Evolutionary conservation across 805 yeast species (phyloP).

Genomic region (Kazachstania martiniae): DNA sequence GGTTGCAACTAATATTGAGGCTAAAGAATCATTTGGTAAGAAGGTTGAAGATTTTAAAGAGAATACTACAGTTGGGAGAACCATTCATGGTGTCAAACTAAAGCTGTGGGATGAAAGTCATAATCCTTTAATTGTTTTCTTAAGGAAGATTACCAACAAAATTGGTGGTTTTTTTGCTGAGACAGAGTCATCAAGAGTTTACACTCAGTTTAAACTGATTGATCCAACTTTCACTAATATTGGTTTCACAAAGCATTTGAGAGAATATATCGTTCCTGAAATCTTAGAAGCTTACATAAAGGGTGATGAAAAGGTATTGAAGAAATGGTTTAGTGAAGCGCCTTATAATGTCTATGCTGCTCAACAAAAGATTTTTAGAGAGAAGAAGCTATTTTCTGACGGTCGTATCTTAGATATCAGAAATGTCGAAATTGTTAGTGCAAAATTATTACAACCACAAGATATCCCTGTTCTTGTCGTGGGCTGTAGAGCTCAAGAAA

Average conservation of each 20-base stretch:
- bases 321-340: constrained; percentile 92
- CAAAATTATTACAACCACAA: constrained; percentile 80
- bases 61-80: constrained; percentile 59
- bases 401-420: constrained; percentile 88
- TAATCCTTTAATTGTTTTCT: constrained; percentile 72
- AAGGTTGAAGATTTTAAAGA: constrained; percentile 57
- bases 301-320: constrained; percentile 75
- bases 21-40: constrained; percentile 56
- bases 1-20: constrained; percentile 71
- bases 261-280: constrained; percentile 92
- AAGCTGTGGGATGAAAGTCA: constrained; percentile 85
- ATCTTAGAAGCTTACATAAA: constrained; percentile 88
- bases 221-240: constrained; percentile 83
- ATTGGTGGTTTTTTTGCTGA: constrained; percentile 87
- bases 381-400: constrained; percentile 85
- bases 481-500: constrained; percentile 94
- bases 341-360: constrained; percentile 93
- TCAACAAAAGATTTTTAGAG: constrained; percentile 82
- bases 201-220: constrained; percentile 71
- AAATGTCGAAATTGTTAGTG: constrained; percentile 85
- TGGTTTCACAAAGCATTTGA: constrained; percentile 66
- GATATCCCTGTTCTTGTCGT: constrained; percentile 88
- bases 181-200: constrained; percentile 92
- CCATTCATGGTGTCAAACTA: constrained; percentile 46
- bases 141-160: constrained; percentile 72